phyloP scores from a whole-genome alignment of 257 asterid species.

The Petunia axillaris region DNA sequence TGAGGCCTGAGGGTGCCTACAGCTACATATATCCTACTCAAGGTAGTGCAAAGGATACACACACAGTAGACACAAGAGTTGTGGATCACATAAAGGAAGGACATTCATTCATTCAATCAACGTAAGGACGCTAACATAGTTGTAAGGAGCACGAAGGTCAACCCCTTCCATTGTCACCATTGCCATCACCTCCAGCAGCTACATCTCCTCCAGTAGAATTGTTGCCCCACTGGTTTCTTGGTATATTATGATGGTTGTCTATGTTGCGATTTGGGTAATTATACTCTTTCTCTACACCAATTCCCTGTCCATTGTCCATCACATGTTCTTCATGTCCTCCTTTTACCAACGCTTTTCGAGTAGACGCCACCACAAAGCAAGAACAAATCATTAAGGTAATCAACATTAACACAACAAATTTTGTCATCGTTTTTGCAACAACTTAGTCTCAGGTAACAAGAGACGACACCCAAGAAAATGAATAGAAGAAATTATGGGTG shows the following conservation, averaged over 20 bases:
- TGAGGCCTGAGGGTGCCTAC: too few relatives aligned
- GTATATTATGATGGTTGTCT: conserved; percentile 65
- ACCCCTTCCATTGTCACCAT: conserved; percentile 37
- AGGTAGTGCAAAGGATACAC: too few relatives aligned
- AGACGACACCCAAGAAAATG: neutral
- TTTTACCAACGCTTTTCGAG: neutral
- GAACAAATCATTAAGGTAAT: neutral
- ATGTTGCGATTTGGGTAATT: conserved; percentile 34
- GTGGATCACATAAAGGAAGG: too few relatives aligned
- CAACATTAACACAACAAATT: neutral
- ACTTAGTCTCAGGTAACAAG: neutral
- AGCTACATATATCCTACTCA: too few relatives aligned
- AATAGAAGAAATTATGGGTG: neutral
- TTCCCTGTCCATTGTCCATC: neutral
- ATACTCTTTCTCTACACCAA: neutral
- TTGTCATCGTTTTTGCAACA: neutral
- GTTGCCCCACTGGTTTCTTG: conserved; percentile 57
- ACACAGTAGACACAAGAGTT: too few relatives aligned
- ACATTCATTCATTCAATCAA: too few relatives aligned
- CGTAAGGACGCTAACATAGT: neutral
- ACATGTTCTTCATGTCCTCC: neutral
- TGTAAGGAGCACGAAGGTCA: neutral
- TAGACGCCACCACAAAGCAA: neutral
- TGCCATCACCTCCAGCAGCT: conserved; percentile 22
- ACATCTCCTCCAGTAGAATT: neutral